Base-by-base conservation (phyloP, 2,329 filamentous ascomycete genomes). In the Verticillium albo-atrum region DNA sequence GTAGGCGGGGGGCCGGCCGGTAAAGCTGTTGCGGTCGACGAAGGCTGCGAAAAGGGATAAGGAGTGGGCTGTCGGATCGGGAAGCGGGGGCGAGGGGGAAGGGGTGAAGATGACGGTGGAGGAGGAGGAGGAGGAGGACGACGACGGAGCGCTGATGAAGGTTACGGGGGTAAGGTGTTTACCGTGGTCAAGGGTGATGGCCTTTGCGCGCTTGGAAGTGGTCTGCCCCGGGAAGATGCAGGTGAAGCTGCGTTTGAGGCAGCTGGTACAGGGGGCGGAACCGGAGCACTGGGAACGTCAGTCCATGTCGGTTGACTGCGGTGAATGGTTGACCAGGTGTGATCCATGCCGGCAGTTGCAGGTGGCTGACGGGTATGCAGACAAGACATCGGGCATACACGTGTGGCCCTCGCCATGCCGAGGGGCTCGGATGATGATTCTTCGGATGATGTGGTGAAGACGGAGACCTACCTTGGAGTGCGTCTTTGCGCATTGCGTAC, bases 21-120 rank as follows among this genome's bases (percentile, higher is more conserved):
- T 70, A 35, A 74, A 72, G 25, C 57, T 69, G 35, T 75, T 75
- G 0, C 47, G 58, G 1, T 54, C 51, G 0, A 68, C 27, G 12
- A 76, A 74, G 0, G 63, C 32, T 23, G 72, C 65, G 47, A 74
- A 75, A 32, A 68, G 71, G 14, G 63, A 65, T 6, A 73, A 64
- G 54, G 69, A 67, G 25, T 58, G 20, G 35, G 1, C 28, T 30
- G 14, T 66, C 58, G 25, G 9, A 9, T 71, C 68, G 50, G 10
- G 47, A 35, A 2, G 30, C 2, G 6, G 61, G 66, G 6, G 56
- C 56, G 6, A 20, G 15, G 52, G 54, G 54, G 17, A 56, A 15
- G 28, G 37, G 59, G 20, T 23, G 20, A 7, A 17, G 25, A 14
- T 10, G 20, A 3, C 10, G 10, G 3, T 32, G 10, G 17, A 26